phyloP scores from a whole-genome alignment of 257 asterid species.

The Jacaranda mimosifolia region DNA sequence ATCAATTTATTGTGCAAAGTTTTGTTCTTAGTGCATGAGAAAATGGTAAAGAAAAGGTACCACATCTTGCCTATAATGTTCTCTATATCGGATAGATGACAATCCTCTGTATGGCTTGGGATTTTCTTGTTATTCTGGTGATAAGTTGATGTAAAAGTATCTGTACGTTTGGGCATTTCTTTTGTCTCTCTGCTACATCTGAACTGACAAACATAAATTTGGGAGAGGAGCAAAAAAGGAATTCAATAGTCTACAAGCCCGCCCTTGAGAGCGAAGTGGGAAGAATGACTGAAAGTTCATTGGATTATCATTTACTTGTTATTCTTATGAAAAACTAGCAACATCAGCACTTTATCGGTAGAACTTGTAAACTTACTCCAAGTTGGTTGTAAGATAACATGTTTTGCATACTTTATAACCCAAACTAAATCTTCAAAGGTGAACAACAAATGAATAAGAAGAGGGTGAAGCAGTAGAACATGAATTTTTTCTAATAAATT shows the following conservation, averaged over 20 bases:
- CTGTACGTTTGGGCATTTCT: conserved; percentile 4
- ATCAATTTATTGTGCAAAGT: not conserved
- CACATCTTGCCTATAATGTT: not conserved
- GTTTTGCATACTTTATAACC: not conserved
- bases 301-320: not conserved
- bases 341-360: not conserved
- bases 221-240: not conserved
- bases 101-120: not conserved
- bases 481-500: not conserved
- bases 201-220: conserved; percentile 2
- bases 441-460: not conserved
- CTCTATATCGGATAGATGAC: not conserved
- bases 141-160: not conserved
- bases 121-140: conserved; percentile 6
- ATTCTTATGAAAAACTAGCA: not conserved
- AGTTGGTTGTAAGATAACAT: conserved; percentile 9
- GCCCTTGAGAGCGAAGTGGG: too few relatives aligned
- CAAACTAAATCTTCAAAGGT: not conserved
- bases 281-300: not conserved
- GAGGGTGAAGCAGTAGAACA: not conserved
- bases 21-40: conserved; percentile 17
- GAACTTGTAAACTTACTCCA: not conserved
- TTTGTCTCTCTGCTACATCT: not conserved
- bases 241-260: too few relatives aligned
- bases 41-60: not conserved